A percentile compares a stretch with the other conserved stretches of the same genome.
Evolutionary conservation across 2,329 filamentous ascomycete genomes (phyloP).

Genomic region (Pseudogymnoascus sp.): DNA sequence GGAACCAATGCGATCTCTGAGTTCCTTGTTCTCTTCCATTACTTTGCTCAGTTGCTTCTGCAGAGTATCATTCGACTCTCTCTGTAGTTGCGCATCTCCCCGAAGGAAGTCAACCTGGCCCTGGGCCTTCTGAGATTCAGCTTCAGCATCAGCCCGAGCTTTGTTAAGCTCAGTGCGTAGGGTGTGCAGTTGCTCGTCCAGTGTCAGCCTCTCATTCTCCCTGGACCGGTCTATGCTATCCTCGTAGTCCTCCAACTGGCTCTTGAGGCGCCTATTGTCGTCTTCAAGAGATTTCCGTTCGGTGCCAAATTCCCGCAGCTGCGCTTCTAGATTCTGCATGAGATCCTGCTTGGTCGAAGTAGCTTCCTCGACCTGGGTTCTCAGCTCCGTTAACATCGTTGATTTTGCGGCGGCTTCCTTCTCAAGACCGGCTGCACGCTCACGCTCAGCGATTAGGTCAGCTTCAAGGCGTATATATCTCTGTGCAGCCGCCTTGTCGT

Average conservation of each 20-base stretch:
- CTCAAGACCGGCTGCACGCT: constrained; percentile 57
- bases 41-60: constrained; percentile 48
- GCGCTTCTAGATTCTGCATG: constrained; percentile 86
- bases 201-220: constrained; percentile 68
- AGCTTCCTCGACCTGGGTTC: constrained; percentile 69
- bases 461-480: constrained; percentile 63
- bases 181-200: constrained; percentile 58
- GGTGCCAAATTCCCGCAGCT: constrained; percentile 78
- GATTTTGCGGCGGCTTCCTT: constrained; percentile 55
- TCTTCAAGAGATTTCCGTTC: constrained; percentile 77
- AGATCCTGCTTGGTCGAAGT: constrained; percentile 91
- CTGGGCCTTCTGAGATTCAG: constrained; percentile 49
- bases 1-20: constrained; percentile 42
- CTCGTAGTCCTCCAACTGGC: constrained; percentile 78
- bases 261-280: constrained; percentile 68
- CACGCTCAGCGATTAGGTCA: constrained; percentile 67
- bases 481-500: constrained; percentile 54
- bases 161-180: constrained; percentile 66
- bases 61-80: constrained; percentile 51
- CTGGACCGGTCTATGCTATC: constrained; percentile 84
- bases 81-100: constrained; percentile 50
- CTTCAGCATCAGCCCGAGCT: constrained; percentile 47
- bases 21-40: constrained; percentile 45
- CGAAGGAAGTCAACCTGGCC: constrained; percentile 55
- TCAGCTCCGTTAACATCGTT: constrained; percentile 52